Base-by-base conservation (phyloP, 1,284 basidiomycete genomes). In the Ceratobasidium papillatum region DNA sequence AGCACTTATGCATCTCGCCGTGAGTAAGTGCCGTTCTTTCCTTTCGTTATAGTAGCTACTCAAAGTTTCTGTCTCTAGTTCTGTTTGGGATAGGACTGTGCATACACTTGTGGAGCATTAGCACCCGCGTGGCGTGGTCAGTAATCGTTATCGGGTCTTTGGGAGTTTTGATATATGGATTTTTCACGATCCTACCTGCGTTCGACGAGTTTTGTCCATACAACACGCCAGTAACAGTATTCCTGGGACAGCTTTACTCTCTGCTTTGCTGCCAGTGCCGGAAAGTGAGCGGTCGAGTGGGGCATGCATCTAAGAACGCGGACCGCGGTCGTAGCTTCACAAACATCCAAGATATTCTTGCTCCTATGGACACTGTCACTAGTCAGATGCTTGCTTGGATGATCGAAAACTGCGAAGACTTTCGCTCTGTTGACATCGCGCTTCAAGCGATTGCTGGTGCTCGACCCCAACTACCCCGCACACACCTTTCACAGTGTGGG, bases 1-100 rank as follows among this genome's bases (percentile, higher is more conserved):
- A 1, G 58, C 51, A 2, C 43, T 71, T 1, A n/a, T 71, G 43
- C 68, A 71, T 49, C 43, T 71, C 3, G 52, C 68, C 2, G 27
- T 71, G 1, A n/a, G 68, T 71, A 22, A 47, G 68, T 59, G 11
- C n/a, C n/a, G 22, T 47, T 7, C 25, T 14, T 58, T 27, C 7
- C 9, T 7, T 19, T 34, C 19, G 12, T 8, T 45, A 22, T n/a
- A 22, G 9, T 22, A 14, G 4, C 9, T 11, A 34, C 4, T n/a
- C 5, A 8, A 12, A 2, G 17, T 25, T 17, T 4, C 11, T 12
- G n/a, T 14, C 17, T 36, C 34, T 64, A 64, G 65, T 68, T 22
- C 51, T 68, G 14, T 56, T 68, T 68, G 49, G 51, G 22, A 22
- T 32, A 3, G 65, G 65, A 27, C 65, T 68, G 3, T 54, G 34